Conservation (phyloP, 176 grass and related monocot species). For the Hordeum marinum region DNA sequence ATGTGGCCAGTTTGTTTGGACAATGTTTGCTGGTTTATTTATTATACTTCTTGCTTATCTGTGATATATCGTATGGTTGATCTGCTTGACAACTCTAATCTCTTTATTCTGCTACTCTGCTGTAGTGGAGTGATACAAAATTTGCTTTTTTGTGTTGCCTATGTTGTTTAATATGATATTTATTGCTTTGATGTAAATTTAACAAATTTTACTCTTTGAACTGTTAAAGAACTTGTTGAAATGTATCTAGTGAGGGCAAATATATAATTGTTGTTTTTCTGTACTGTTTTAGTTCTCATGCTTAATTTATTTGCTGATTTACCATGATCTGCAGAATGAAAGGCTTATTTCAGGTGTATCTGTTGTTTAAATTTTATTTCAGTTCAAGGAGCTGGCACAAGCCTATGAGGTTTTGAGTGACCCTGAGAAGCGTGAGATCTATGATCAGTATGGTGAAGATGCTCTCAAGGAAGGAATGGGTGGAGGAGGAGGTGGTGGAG, state of each 20-base stretch:
- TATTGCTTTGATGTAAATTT: neutral
- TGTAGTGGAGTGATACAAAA: neutral
- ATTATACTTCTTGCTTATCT: neutral
- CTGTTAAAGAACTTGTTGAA: neutral
- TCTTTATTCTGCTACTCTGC: neutral
- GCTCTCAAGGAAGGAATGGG: slow-evolving; percentile 99
- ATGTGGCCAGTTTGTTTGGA: neutral
- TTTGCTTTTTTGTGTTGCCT: neutral
- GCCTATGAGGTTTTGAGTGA: slow-evolving; percentile 96
- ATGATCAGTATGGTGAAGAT: slow-evolving; percentile 97
- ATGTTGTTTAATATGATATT: neutral
- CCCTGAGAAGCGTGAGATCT: slow-evolving; percentile 98
- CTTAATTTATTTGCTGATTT: neutral
- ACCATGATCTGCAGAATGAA: neutral
- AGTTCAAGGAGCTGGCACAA: slow-evolving; percentile 99
- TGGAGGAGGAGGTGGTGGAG: slow-evolving; percentile 47
- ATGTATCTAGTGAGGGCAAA: neutral
- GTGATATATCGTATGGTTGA: neutral
- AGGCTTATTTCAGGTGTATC: neutral
- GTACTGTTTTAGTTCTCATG: neutral
- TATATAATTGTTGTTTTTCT: neutral
- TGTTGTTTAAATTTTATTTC: slow-evolving; percentile 34
- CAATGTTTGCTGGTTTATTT: neutral
- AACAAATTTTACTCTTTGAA: neutral
- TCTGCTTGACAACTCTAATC: neutral